Conservation (phyloP, 805 yeast species). For the Wickerhamomyces kurtzmanii region DNA sequence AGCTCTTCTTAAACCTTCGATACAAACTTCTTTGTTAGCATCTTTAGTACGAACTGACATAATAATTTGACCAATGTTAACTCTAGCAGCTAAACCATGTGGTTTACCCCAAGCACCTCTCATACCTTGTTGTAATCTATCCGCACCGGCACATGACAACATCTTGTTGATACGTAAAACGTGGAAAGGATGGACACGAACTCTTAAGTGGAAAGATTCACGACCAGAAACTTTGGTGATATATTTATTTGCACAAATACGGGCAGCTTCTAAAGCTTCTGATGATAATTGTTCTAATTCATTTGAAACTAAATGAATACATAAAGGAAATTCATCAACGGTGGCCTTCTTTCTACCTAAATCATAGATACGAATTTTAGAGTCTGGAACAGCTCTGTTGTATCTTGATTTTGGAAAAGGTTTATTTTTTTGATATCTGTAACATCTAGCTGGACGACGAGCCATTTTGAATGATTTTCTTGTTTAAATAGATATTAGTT, state of each 20-base stretch:
- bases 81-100: constrained; percentile 99
- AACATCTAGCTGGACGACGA: constrained; percentile 99
- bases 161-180: constrained; percentile 99
- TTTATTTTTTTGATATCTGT: constrained; percentile 99
- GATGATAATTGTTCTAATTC: constrained; percentile 99
- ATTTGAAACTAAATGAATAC: constrained; percentile 98
- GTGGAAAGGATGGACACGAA: constrained; percentile 99
- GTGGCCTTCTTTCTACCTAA: constrained; percentile 99
- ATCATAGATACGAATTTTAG: constrained; percentile 98
- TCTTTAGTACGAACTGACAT: constrained; percentile 98
- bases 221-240: constrained; percentile 96
- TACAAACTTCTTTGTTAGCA: constrained; percentile 91
- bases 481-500: background rate
- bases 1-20: constrained; percentile 99
- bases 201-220: constrained; percentile 99
- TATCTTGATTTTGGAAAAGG: constrained; percentile 99
- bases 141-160: constrained; percentile 99
- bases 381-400: constrained; percentile 99
- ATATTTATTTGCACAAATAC: constrained; percentile 99
- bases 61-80: constrained; percentile 95
- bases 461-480: constrained; percentile 68
- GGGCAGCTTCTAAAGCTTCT: constrained; percentile 99
- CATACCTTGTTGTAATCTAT: constrained; percentile 99
- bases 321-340: constrained; percentile 99
- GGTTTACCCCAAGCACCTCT: constrained; percentile 99